Conservation (phyloP, 106 monocot species). For the Ottelia alismoides region DNA sequence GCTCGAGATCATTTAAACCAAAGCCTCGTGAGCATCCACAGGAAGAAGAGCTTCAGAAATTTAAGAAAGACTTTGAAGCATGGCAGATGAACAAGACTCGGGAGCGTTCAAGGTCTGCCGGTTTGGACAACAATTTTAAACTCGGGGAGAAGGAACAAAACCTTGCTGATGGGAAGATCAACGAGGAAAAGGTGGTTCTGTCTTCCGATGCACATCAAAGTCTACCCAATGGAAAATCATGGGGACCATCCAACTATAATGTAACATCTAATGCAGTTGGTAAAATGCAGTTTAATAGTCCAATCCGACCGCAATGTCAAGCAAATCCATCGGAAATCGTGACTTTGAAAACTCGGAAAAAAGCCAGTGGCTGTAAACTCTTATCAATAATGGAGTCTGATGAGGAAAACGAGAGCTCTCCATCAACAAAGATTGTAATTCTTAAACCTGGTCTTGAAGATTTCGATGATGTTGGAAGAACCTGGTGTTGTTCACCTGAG, state of each 20-base stretch:
- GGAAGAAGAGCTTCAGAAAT: constrained; percentile 74
- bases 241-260: neutral
- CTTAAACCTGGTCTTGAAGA: constrained; percentile 45
- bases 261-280: constrained; percentile 1
- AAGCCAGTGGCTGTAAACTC: constrained; percentile 8
- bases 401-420: constrained; percentile 17
- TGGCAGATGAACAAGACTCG: constrained; percentile 58
- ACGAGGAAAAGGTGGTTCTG: constrained; percentile 33
- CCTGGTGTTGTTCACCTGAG: constrained; percentile 26
- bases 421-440: constrained; percentile 67
- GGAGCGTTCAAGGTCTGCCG: constrained; percentile 35
- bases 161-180: constrained; percentile 41
- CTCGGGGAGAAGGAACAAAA: constrained; percentile 9
- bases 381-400: constrained; percentile 8
- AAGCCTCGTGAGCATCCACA: constrained; percentile 63
- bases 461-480: constrained; percentile 29
- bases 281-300: neutral
- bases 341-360: constrained; percentile 7
- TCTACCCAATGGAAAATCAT: neutral
- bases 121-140: constrained; percentile 7
- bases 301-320: neutral
- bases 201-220: neutral
- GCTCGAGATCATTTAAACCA: constrained; percentile 18
- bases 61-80: constrained; percentile 84
- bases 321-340: constrained; percentile 2